Conservation (phyloP, 371 early-diverging fungal species). For the Lichtheimia hyalospora region DNA sequence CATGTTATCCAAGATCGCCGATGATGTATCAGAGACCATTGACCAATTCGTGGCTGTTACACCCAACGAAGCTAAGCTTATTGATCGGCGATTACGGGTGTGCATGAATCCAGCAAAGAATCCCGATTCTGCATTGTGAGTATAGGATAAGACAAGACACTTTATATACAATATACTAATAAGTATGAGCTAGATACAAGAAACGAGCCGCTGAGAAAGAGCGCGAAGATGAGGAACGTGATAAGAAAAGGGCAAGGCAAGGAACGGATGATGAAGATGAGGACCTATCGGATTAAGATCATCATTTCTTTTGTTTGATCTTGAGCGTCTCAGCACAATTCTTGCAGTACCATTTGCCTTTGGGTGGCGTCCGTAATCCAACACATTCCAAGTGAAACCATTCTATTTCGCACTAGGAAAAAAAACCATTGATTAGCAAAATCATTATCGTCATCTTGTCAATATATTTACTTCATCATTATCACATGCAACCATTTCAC, state of each 20-base stretch:
- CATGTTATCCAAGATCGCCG: constrained; percentile 36
- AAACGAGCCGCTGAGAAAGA: constrained; percentile 37
- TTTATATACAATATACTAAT: not conserved
- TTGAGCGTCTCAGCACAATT: constrained; percentile 61
- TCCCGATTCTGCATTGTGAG: constrained; percentile 68
- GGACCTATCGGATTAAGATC: not conserved
- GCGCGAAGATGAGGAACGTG: constrained; percentile 36
- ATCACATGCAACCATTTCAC: constrained; percentile 98
- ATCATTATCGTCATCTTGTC: not conserved
- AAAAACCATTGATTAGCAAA: not conserved
- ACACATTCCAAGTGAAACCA: constrained; percentile 97
- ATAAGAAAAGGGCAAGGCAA: constrained; percentile 17
- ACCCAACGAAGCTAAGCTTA: constrained; percentile 51
- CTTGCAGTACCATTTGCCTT: constrained; percentile 92
- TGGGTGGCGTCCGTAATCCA: constrained; percentile 76
- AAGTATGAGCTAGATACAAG: constrained; percentile 32
- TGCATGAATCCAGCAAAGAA: constrained; percentile 76
- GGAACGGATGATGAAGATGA: constrained; percentile 7
- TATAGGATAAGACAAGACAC: constrained; percentile 3
- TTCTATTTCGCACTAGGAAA: constrained; percentile 78
- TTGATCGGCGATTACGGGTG: constrained; percentile 61
- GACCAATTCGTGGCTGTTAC: constrained; percentile 31
- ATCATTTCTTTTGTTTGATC: constrained; percentile 47
- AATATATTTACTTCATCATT: constrained; percentile 72
- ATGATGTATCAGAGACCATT: constrained; percentile 47